Percentiles rank a stretch among this genome's conserved stretches.
Conservation (phyloP, 164 flowering plant genomes). For the Berberis vulgaris region DNA sequence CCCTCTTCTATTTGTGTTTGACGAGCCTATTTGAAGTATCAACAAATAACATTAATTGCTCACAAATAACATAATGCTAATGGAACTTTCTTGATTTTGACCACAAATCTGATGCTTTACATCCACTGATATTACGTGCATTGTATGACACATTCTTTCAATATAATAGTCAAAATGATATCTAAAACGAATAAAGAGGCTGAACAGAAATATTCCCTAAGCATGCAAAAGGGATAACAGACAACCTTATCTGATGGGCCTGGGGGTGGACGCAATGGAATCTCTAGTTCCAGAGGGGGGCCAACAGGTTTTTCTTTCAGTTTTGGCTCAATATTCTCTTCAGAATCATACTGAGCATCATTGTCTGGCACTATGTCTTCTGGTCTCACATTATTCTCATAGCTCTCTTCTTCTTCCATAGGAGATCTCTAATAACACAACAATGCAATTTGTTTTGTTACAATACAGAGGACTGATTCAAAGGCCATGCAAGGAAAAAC, state of each 20-base stretch:
- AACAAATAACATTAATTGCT: too few relatives aligned
- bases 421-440: constrained; percentile 47
- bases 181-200: background rate
- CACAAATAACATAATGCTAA: too few relatives aligned
- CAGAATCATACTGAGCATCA: constrained; percentile 72
- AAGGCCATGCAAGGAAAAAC: background rate
- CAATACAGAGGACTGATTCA: background rate
- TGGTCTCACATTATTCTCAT: constrained; percentile 57
- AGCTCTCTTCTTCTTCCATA: constrained; percentile 72
- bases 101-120: too few relatives aligned
- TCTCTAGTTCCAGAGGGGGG: constrained; percentile 82
- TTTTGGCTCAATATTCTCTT: constrained; percentile 73
- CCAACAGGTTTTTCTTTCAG: constrained; percentile 84
- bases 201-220: background rate
- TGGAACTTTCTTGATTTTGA: too few relatives aligned
- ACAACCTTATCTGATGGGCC: constrained; percentile 70
- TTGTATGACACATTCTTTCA: too few relatives aligned
- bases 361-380: constrained; percentile 91
- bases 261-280: constrained; percentile 82
- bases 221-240: constrained; percentile 4
- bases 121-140: too few relatives aligned
- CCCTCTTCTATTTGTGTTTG: too few relatives aligned
- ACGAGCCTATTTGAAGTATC: too few relatives aligned
- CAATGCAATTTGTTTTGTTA: background rate
- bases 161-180: too few relatives aligned